Percentiles rank a stretch among this genome's conserved stretches.
Conservation (phyloP, 2,329 filamentous ascomycete species). For the Colletotrichum simmondsii region DNA sequence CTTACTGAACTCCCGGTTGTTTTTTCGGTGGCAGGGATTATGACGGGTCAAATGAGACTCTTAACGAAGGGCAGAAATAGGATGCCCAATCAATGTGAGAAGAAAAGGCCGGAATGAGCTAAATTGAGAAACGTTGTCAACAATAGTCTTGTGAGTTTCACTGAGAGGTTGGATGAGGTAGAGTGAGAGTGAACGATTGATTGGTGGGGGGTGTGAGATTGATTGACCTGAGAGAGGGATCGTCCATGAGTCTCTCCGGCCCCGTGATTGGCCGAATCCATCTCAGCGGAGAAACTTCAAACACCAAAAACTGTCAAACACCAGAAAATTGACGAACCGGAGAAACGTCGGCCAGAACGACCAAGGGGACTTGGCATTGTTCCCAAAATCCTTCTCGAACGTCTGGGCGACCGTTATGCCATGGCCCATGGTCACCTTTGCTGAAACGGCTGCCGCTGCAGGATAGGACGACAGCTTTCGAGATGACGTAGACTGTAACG, state of each 20-base stretch:
- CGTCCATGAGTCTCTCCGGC: neutral
- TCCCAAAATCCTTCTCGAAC: constrained; percentile 2
- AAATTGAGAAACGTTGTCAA: neutral
- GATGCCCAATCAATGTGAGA: neutral
- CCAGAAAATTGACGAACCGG: neutral
- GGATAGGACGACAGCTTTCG: constrained; percentile 21
- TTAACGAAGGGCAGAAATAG: neutral
- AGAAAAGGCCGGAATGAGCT: neutral
- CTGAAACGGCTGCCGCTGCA: constrained; percentile 27
- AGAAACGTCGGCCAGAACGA: constrained; percentile 7
- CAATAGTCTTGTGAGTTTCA: neutral
- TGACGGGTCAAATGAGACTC: neutral
- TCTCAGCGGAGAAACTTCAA: neutral
- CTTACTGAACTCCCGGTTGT: too few relatives aligned
- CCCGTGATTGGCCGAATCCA: constrained; percentile 1
- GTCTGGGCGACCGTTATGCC: neutral
- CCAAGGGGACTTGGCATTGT: neutral
- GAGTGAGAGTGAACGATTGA: constrained; percentile 5
- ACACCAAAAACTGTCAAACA: neutral
- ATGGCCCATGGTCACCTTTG: neutral
- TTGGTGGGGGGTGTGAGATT: constrained; percentile 10
- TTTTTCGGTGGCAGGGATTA: neutral
- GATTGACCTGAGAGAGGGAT: neutral
- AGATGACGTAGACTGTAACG: constrained; percentile 16
- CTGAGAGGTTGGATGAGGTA: neutral